Evolutionary conservation across 306 rosid genomes (phyloP), one percentile per base, ranked within the genome.

Genomic region (Gynostemma pentaphyllum): DNA sequence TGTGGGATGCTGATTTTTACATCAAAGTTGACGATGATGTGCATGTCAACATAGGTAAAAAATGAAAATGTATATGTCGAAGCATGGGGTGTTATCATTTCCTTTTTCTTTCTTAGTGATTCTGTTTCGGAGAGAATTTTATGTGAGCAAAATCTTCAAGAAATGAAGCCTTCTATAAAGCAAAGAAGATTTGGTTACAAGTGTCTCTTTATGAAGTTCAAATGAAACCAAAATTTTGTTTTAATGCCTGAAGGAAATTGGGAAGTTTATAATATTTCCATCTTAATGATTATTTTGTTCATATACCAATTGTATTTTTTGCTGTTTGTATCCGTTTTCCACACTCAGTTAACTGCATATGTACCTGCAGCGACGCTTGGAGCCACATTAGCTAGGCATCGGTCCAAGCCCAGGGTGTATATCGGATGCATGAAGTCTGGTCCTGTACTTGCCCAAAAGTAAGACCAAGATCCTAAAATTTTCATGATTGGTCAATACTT

Each of bases 341-440:
- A 0, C 21, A 28, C 53, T 44, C n/a, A 62, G 1, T 44, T 45
- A 15, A 9, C 27, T 47, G 18, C 21, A 46, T 12, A 28, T 45
- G 16, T 45, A 2, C 19, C 42, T 63, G 18, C 81, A 81, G 86
- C 79, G 51, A 78, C 86, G 27, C 83, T 81, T 21, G 83, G 83
- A 51, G 72, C 81, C 62, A 82, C 83, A 51, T 65, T 82, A 61
- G 87, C 79, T 28, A 75, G 79, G 36, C 87, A 82, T 60, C 56
- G 81, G 45, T 65, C 70, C 4, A 75, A 82, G 56, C 53, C 78
- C 16, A 69, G 83, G 46, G 79, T 82, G 34, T 82, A 82, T 64
- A 78, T 82, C 19, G 87, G 87, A 49, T 82, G 87, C 70, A 82
- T 82, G 87, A 82, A 82, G 70, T 82, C 87, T 5, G 87, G 87